Evolutionary conservation across 441 rosid species (phyloP), one percentile per base, ranked within the genome.

Genomic region (Biscutella laevigata): DNA sequence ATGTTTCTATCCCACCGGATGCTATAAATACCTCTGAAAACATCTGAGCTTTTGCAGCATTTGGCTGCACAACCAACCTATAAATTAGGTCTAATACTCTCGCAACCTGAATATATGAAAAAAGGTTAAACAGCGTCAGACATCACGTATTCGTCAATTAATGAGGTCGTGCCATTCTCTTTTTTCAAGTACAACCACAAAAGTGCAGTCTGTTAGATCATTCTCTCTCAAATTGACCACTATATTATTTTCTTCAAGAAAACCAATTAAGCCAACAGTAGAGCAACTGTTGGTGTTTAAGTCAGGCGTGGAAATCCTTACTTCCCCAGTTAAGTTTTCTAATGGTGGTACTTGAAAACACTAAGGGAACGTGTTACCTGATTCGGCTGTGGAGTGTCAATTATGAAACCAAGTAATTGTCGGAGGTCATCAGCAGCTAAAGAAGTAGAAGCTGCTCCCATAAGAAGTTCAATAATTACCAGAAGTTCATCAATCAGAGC

Each of bases 401-500:
- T 86, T 74, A 89, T 68, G 75, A 94, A 94, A 48, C 96, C 89
- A 75, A 94, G 95, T 66, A 94, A 76, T 68, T 87, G 61, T 42
- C 80, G 79, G 53, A 85, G 77, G 60, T 94, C 97, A 75, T 79
- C 91, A 40, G 70, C 77, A 59, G 88, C 94, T 56, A 71, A 63
- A 42, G 92, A 76, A 62, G 97, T 75, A 43, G 95, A 64, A 13
- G 97, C 90, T 51, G 86, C 94, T 71, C 85, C 96, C 58, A 89
- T 76, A 45, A 94, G 70, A 82, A 94, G 99, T 78, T 94, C 99
- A 68, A 94, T 76, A 48, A 94, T 72, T 70, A 94, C 99, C 71
- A 94, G 74, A 61, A 94, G 99, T 74, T 94, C 99, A 75, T 94
- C 99, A 54, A 90, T 92, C 75, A 94, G 74, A 57, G 97, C 96